Base-by-base conservation (phyloP, 352 stramenopile genomes). In the Phytophthora agathidicida region DNA sequence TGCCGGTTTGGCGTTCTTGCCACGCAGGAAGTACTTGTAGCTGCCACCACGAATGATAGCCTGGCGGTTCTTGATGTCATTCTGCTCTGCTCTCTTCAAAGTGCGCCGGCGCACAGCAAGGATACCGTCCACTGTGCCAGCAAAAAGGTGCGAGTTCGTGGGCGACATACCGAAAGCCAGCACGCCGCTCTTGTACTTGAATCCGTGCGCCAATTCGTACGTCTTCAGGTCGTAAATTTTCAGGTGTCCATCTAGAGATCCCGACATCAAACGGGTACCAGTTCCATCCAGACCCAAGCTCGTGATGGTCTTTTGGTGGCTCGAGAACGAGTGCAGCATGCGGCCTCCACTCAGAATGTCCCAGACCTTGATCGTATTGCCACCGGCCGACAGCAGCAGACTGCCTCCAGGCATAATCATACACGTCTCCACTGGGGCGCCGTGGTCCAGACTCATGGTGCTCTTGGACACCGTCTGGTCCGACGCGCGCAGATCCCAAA, bases 221-320 rank as follows among this genome's bases (percentile, higher is more conserved):
- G 88, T 96, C 67, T 94, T 87, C 27, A 97, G 47, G 68, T 97
- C 87, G 71, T 97, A 97, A 43, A 98, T 94, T 73, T 98, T 98
- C 24, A 98, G 60, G 60, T 97, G 89, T 22, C 93, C 91, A 54
- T 98, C 94, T 7, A 97, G 76, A 22, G 88, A 94, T 37, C 86
- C 82, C 19, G 88, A 92, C 45, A 98, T 67, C n/a, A 98, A 68
- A 22, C 92, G 83, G n/a, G 81, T 89, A 14, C 83, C 79, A 14
- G 79, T 96, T 39, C 88, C 91, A 52, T 98, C 92, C 5, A 97
- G 58, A 7, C 77, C 75, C 41, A 98, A 74, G 56, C 77, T 94
- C 20, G 93, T 98, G 62, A 98, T 96, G n/a, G 88, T 96, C 69
- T 98, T 98, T 55, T 98, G 91, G 72, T 98, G 93, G 65, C 86